Base-by-base conservation (phyloP, 164 flowering plant genomes). In the Amborella trichopoda region DNA sequence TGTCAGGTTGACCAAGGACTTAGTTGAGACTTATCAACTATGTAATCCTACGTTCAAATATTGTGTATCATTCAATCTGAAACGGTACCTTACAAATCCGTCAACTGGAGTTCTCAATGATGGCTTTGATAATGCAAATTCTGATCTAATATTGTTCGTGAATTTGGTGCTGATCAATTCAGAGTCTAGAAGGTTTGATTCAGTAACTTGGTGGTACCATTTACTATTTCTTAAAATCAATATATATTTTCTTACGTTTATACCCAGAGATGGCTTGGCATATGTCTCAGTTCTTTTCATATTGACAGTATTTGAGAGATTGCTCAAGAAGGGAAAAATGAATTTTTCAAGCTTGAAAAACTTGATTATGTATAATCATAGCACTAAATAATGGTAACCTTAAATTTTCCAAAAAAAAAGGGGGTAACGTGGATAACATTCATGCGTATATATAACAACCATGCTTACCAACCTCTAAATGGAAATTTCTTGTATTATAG, bases 111-210 rank as follows among this genome's bases (percentile, higher is more conserved):
- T 88, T 56, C 74, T 75, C 36, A 93, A 93, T 70, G 94, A 89
- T 72, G 97, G 99, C 57, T 65, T 61, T 69, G 99, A 93, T 62
- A 93, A 93, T 68, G 83, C 70, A 49, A 88, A 93, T 49, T 88
- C 99, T 5, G 97, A 93, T 69, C 84, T 93, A 36, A 85, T 93
- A 44, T 69, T 93, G 54, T 26, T 65, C 28, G 87, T 78, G 43
- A 88, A 93, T 65, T 70, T 37, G 59, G 71, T 66, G 39, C 66
- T 93, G 70, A 44, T 77, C 63, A 79, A 83, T 68, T 40, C 47
- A 33, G 75, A 62, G 2, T 64, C 70, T 39, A 60, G 58, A 61
- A 88, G 99, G 99, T 93, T 59, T 55, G 69, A 45, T 33, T 28
- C 51, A 39, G 46, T 54, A 40, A 26, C 33, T 63, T 44, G n/a